Evolutionary conservation across 805 yeast genomes (phyloP), one percentile per base, ranked within the genome.

Genomic region (Wickerhamomyces silvicola): DNA sequence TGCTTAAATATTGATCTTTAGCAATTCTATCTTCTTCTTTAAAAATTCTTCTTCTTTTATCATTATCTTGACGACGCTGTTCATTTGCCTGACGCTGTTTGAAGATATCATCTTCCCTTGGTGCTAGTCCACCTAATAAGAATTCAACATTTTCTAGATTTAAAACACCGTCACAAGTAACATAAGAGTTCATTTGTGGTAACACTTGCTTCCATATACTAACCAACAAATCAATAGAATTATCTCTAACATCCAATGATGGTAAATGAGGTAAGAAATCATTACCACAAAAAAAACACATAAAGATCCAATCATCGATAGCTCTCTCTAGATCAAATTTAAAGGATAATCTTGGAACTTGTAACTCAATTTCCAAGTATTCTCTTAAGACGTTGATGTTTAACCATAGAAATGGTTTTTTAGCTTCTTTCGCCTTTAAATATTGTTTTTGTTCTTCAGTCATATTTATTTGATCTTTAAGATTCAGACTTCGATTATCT

Each of bases 231-330:
- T 90, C 96, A 49, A 92, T 82, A 45, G 96, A 88, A 50, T 85
- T 84, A 57, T 92, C 97, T 46, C 98, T 75, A 26, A 92, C 97
- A 50, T 90, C 96, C 34, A 92, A 69, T 19, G 94, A 78, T 4
- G 99, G 97, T 45, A 92, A 64, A 60, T 90, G 97, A 1, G 99
- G 99, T 49, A 92, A 64, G 69, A 92, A 92, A 75, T 92, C 99
- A 54, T 92, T 92, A 59, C 99, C 99, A 42, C 90, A 94, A 54
- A 92, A 92, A 65, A 92, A 92, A 70, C 97, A 90, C 88, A 92
- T 81, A 46, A 92, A 92, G 11, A 92, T 86, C 98, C 98, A 92
- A 60, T 92, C 99, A 54, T 92, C 99, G 39, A 92, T 80, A 2
- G 97, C 97, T 37, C 98, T 69, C 60, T 92, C 99, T 33, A 88